Conservation (phyloP, 306 rosid genomes). For the Sophora flavescens region DNA sequence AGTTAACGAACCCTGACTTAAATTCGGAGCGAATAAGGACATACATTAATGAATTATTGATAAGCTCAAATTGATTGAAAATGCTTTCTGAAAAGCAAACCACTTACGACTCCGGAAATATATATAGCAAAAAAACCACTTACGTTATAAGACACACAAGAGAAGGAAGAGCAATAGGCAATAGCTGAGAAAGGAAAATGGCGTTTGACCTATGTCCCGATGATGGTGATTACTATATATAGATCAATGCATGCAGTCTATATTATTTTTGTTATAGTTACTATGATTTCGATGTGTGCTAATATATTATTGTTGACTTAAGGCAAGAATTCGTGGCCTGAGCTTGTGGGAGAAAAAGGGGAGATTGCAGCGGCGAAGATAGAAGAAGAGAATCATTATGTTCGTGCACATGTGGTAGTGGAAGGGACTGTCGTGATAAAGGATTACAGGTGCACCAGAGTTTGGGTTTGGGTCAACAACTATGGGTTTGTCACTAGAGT, state of each 20-base stretch:
- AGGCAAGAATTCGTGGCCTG: constrained; percentile 61
- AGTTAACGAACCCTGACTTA: constrained; percentile 10
- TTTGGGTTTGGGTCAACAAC: constrained; percentile 52
- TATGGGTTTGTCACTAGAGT: constrained; percentile 30
- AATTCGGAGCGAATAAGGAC: constrained; percentile 1
- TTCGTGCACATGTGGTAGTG: constrained; percentile 39
- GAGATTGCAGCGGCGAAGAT: constrained; percentile 45
- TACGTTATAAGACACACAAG: constrained; percentile 1
- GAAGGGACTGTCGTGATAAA: constrained; percentile 35
- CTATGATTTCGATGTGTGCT: neutral
- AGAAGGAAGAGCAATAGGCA: constrained; percentile 7
- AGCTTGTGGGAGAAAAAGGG: constrained; percentile 49
- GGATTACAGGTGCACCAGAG: constrained; percentile 38
- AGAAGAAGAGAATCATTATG: constrained; percentile 43
- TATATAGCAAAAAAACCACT: neutral
- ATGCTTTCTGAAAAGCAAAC: neutral
- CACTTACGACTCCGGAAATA: constrained; percentile 3
- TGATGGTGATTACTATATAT: constrained; percentile 12
- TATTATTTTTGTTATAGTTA: too few species aligned
- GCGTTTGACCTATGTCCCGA: neutral
- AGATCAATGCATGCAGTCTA: neutral
- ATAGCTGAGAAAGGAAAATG: constrained; percentile 19
- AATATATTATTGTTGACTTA: neutral
- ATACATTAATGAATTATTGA: constrained; percentile 2
- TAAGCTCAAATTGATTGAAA: neutral